Evolutionary conservation across 192 early-diverging fungal genomes (phyloP).

Genomic region (Linnemannia exigua): DNA sequence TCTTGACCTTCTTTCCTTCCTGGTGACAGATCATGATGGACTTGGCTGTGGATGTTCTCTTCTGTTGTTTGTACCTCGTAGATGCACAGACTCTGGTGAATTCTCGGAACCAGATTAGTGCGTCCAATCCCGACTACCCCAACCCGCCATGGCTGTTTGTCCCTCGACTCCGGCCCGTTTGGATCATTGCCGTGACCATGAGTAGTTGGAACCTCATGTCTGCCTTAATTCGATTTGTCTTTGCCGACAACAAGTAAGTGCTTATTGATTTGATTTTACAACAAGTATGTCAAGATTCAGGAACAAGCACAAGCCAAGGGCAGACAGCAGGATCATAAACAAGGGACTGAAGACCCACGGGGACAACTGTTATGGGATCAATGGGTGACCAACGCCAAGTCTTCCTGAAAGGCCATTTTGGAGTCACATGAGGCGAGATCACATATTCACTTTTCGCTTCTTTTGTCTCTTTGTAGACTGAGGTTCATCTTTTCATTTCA

Average conservation of each 20-base stretch:
- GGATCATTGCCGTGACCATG: slow-evolving; percentile 57
- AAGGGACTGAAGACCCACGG: background rate
- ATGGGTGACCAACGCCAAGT: background rate
- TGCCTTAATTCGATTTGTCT: slow-evolving; percentile 45
- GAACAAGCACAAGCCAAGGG: too few species aligned
- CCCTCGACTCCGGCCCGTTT: slow-evolving; percentile 60
- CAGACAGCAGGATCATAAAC: background rate
- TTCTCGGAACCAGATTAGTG: slow-evolving; percentile 4
- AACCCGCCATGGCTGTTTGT: slow-evolving; percentile 68
- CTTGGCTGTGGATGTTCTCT: slow-evolving; percentile 66
- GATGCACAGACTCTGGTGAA: slow-evolving; percentile 61
- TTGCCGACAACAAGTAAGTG: slow-evolving; percentile 45
- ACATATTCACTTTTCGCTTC: background rate
- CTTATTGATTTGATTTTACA: background rate
- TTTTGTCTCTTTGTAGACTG: slow-evolving; percentile 9
- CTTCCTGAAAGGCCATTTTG: background rate
- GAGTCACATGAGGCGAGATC: background rate
- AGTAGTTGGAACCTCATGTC: slow-evolving; percentile 57
- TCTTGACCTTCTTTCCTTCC: background rate
- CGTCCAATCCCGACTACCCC: slow-evolving; percentile 34
- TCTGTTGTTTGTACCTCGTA: slow-evolving; percentile 72
- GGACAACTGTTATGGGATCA: background rate
- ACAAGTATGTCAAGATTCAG: background rate
- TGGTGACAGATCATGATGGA: slow-evolving; percentile 64
- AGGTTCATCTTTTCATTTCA: slow-evolving; percentile 62